Conservation (phyloP, 352 stramenopile species). For the Pythium angustatum region DNA sequence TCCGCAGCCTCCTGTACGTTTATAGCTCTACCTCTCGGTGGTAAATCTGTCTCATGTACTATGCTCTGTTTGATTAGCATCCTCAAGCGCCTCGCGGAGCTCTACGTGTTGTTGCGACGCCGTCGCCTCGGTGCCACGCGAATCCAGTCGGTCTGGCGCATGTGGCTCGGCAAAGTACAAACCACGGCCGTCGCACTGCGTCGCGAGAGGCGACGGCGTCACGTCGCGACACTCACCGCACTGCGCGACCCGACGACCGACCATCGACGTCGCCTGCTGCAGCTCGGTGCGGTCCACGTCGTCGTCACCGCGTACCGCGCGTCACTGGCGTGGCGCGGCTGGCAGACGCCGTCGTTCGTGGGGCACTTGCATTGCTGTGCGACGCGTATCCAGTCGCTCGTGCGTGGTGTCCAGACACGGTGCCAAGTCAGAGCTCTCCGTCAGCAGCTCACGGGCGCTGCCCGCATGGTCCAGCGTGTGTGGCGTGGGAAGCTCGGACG, state of each 20-base stretch:
- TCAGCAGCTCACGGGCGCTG: conserved; percentile 35
- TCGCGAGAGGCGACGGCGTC: conserved; percentile 34
- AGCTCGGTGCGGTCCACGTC: conserved; percentile 53
- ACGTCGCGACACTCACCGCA: conserved; percentile 36
- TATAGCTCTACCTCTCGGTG: no score
- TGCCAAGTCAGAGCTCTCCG: conserved; percentile 36
- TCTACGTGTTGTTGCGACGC: conserved; percentile 40
- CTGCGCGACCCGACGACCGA: not conserved
- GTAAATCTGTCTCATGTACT: not conserved
- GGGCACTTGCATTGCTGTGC: conserved; percentile 42
- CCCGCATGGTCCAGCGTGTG: conserved; percentile 47
- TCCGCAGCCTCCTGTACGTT: conserved; percentile 72
- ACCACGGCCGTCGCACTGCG: conserved; percentile 43
- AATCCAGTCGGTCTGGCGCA: conserved; percentile 78
- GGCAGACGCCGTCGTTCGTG: conserved; percentile 56
- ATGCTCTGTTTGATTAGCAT: conserved; percentile 44
- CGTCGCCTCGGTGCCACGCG: conserved; percentile 42
- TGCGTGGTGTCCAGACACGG: conserved; percentile 51
- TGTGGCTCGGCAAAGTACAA: conserved; percentile 67
- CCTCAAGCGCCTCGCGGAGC: conserved; percentile 44
- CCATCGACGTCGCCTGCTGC: conserved; percentile 38
- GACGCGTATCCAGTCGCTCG: conserved; percentile 57
- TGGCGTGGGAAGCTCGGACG: conserved; percentile 64
- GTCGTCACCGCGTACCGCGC: conserved; percentile 50
- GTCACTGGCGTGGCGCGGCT: conserved; percentile 52